Base-by-base conservation (phyloP, 345 rosid genomes). In the Isatis tinctoria region DNA sequence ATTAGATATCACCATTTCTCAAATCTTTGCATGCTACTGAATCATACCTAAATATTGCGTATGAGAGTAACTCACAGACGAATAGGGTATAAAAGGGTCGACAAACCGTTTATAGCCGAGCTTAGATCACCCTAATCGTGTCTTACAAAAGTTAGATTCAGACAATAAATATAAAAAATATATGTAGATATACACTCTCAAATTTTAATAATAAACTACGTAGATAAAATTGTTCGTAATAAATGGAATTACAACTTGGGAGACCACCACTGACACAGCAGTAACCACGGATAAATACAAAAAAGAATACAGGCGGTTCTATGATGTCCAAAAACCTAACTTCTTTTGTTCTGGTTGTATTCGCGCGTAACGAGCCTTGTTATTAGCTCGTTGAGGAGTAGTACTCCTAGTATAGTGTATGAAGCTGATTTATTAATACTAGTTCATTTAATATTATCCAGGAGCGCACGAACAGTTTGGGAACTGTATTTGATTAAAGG, bases 401-500 rank as follows among this genome's bases (percentile, higher is more conserved):
- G 6, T 57, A 58, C n/a, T 33, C 41, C 2, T 33, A 10, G 47
- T 8, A 35, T 37, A 43, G 9, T 11, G 7, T 26, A n/a, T 37
- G 24, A 37, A 57, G 24, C 22, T 8, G 41, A 37, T 48, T 49
- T 61, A 17, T 60, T 71, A 45, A 20, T 0, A 33, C 10, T 58
- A 22, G 26, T 10, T 44, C 58, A 57, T 20, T 52, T 22, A 45
- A 26, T 22, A 22, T 8, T 35, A 27, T 67, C 30, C 9, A 35
- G 40, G 39, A 36, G 26, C 17, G 39, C 62, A 63, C 63, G 56
- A 72, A 9, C 62, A 64, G 28, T 43, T 52, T 32, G 52, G 48
- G 56, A 41, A 64, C 13, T 65, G 48, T 39, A 56, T 41, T 64
- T 72, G 24, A 51, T 52, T 37, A 39, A 62, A 39, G n/a, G n/a